These are phyloP conservation scores for Cucurbita ficifolia DNA, from an alignment of 306 rosid genomes.

Conservation along the genomic window DNA sequence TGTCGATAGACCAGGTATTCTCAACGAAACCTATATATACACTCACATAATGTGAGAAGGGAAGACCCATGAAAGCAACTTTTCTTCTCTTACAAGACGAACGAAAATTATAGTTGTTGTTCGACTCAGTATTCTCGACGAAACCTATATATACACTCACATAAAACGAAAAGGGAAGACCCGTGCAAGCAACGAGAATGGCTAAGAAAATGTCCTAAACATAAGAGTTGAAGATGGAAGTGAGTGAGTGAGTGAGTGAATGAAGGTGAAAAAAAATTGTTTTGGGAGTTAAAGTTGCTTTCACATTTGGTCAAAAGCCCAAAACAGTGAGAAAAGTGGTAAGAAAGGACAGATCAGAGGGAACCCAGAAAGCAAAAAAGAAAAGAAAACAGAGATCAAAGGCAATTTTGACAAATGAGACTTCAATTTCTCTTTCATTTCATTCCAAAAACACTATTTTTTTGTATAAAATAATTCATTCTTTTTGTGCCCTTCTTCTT, in stretches of 20 bases:
- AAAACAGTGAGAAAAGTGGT: background rate
- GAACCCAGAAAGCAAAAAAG: background rate
- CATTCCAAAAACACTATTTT: constrained; percentile 46
- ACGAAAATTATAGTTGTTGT: no score
- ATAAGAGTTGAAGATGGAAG: background rate
- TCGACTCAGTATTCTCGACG: no score
- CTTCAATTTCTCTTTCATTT: constrained; percentile 27
- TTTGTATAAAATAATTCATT: background rate
- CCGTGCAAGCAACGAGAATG: background rate
- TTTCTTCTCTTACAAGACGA: no score
- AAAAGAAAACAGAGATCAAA: background rate
- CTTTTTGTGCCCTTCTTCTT: constrained; percentile 9
- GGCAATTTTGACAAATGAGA: constrained; percentile 31
- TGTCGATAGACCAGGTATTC: no score
- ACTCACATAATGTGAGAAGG: no score
- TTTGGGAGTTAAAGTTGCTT: constrained; percentile 46
- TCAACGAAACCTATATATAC: no score
- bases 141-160: no score
- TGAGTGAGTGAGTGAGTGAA: background rate
- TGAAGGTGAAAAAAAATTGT: constrained; percentile 22
- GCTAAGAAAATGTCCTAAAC: background rate
- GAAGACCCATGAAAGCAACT: no score
- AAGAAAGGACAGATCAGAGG: background rate
- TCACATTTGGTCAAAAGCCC: constrained; percentile 13
- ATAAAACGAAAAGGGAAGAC: no score